Evolutionary conservation across 805 yeast genomes (phyloP).

Genomic region (Kazachstania kunashirensis): DNA sequence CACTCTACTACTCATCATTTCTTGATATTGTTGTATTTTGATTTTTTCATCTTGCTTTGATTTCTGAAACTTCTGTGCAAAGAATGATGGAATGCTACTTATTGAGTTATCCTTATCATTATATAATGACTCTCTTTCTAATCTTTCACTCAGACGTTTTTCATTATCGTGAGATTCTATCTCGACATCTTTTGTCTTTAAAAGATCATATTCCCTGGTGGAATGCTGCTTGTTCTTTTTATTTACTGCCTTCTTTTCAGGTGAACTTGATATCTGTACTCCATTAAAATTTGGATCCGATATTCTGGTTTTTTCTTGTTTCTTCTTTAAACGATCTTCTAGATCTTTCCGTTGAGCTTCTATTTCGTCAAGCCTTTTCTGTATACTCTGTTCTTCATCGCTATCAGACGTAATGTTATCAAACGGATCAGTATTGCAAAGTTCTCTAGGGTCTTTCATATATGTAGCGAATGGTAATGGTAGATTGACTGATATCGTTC

Average conservation of each 20-base stretch:
- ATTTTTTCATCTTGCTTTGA: slow-evolving; percentile 20
- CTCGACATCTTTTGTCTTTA: background rate
- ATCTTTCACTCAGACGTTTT: slow-evolving; percentile 2
- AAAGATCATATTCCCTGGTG: background rate
- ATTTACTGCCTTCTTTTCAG: slow-evolving; percentile 17
- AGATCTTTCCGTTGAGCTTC: slow-evolving; percentile 23
- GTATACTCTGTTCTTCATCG: slow-evolving; percentile 15
- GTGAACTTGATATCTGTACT: slow-evolving; percentile 24
- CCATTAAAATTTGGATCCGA: slow-evolving; percentile 20
- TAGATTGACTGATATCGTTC: too few relatives aligned
- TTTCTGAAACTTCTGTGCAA: slow-evolving; percentile 25
- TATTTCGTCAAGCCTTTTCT: slow-evolving; percentile 17
- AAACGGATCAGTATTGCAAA: slow-evolving; percentile 12
- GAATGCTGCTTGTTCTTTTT: background rate
- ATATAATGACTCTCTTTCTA: slow-evolving; percentile 1
- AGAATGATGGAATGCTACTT: slow-evolving; percentile 23
- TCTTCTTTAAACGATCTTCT: slow-evolving; percentile 15
- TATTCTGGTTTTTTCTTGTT: slow-evolving; percentile 10
- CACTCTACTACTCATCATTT: slow-evolving; percentile 30
- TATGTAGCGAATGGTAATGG: too few relatives aligned
- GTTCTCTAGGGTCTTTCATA: slow-evolving; percentile 26
- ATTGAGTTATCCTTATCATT: background rate
- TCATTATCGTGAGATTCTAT: slow-evolving; percentile 11
- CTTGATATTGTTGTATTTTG: slow-evolving; percentile 15
- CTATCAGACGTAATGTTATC: slow-evolving; percentile 17